Conservation (phyloP, 495 filamentous ascomycete genomes). For the Alectoria sarmentosa region DNA sequence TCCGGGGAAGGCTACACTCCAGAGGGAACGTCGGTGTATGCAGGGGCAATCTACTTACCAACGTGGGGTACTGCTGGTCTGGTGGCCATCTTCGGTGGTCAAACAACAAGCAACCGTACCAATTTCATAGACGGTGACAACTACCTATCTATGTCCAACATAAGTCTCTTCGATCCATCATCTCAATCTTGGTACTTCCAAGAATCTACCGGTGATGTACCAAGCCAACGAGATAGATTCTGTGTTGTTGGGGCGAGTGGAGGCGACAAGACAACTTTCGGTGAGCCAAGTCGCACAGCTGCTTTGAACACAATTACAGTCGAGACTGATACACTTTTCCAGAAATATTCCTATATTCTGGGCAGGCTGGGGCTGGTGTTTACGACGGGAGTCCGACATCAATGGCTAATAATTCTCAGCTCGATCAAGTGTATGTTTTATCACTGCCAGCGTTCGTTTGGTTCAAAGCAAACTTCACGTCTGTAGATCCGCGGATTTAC, state of each 20-base stretch:
- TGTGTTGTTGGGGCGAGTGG: slow-evolving; percentile 8
- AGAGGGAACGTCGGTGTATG: too few relatives aligned
- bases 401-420: not conserved
- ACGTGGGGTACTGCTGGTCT: slow-evolving; percentile 3
- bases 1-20: too few relatives aligned
- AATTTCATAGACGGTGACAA: not conserved
- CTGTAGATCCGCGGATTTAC: not conserved
- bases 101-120: not conserved
- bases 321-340: not conserved
- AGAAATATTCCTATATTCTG: not conserved
- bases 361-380: not conserved
- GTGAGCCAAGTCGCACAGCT: slow-evolving; percentile 6
- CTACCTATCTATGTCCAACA: not conserved
- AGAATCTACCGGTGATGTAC: not conserved
- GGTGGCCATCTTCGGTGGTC: slow-evolving; percentile 5
- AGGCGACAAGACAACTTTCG: slow-evolving; percentile 7
- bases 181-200: slow-evolving; percentile 3
- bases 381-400: not conserved
- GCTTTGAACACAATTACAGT: not conserved
- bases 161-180: not conserved
- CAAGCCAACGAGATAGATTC: slow-evolving; percentile 6
- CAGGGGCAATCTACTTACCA: not conserved
- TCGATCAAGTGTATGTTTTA: not conserved
- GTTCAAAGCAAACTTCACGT: not conserved
- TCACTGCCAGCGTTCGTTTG: not conserved